A percentile compares a stretch with the other conserved stretches of the same genome.
Conservation (phyloP, 73 alveolate species). For the Effrenium voratum region DNA sequence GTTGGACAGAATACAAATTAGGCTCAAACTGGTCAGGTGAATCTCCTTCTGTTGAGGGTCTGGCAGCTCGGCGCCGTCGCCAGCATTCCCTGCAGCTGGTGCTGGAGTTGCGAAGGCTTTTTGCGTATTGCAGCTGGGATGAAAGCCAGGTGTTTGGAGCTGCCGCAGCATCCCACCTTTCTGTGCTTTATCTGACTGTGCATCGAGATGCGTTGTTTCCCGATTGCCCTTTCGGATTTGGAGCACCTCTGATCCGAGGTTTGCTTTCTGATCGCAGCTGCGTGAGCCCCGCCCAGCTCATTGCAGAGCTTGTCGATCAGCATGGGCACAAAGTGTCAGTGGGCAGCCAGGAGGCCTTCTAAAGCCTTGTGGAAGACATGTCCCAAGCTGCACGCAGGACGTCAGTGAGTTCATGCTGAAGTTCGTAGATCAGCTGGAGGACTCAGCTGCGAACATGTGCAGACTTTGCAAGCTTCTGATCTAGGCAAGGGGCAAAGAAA, state of each 20-base stretch:
- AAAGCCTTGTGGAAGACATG: background rate
- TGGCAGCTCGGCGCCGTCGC: slow-evolving; percentile 67
- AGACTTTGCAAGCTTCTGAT: background rate
- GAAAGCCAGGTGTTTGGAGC: background rate
- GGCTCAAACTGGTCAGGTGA: background rate
- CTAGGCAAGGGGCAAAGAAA: background rate
- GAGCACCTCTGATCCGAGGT: slow-evolving; percentile 7
- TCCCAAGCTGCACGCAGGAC: background rate
- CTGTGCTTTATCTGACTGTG: background rate
- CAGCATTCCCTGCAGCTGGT: slow-evolving; percentile 80
- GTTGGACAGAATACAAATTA: background rate
- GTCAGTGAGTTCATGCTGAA: slow-evolving; percentile 93
- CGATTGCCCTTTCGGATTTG: background rate
- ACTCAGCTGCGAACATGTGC: background rate
- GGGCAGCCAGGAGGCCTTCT: slow-evolving; percentile 80
- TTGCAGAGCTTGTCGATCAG: slow-evolving; percentile 72
- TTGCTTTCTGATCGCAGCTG: slow-evolving; percentile 72
- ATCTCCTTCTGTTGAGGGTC: background rate
- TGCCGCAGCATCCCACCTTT: background rate
- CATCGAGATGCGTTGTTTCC: background rate
- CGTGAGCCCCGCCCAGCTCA: slow-evolving; percentile 71
- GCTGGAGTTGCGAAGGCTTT: slow-evolving; percentile 59
- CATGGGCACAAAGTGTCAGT: slow-evolving; percentile 86
- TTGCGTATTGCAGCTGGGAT: slow-evolving; percentile 41
- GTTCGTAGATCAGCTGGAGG: slow-evolving; percentile 86